Conservation (phyloP, 78 protist genomes). For the Guillardia theta region DNA sequence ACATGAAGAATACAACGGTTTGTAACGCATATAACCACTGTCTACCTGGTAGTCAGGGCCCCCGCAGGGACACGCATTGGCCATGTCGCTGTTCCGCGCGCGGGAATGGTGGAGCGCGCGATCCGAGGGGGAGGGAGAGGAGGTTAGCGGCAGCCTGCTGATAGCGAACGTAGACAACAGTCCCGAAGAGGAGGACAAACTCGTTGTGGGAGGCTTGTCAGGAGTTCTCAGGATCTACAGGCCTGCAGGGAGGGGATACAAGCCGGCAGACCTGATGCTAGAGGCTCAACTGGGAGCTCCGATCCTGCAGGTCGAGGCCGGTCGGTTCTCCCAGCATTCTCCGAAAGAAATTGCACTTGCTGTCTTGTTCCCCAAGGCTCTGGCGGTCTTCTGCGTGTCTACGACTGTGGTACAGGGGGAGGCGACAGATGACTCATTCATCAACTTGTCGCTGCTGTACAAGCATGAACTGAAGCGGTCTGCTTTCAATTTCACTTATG, state of each 20-base stretch:
- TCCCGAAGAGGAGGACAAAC: not conserved
- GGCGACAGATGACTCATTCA: not conserved
- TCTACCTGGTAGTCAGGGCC: not conserved
- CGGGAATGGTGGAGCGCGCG: constrained; percentile 54
- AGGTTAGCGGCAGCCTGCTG: not conserved
- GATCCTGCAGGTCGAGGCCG: constrained; percentile 51
- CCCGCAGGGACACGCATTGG: not conserved
- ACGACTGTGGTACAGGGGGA: not conserved
- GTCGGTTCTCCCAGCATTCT: not conserved
- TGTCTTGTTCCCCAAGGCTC: constrained; percentile 56
- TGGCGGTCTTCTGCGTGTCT: constrained; percentile 41
- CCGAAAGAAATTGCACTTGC: constrained; percentile 48
- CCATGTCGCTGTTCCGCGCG: constrained; percentile 51
- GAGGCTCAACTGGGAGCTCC: constrained; percentile 59
- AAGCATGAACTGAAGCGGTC: constrained; percentile 49
- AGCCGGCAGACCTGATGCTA: constrained; percentile 59
- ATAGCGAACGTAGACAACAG: constrained; percentile 68
- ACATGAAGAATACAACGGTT: not conserved
- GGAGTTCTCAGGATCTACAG: constrained; percentile 58
- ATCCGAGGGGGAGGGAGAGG: constrained; percentile 27
- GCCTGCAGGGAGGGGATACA: constrained; percentile 39
- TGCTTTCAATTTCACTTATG: constrained; percentile 50
- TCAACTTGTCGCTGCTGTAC: not conserved
- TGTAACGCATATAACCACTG: not conserved
- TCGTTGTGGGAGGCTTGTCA: constrained; percentile 49